Percentiles rank a stretch among this genome's conserved stretches.
Conservation (phyloP, 371 early-diverging fungal genomes). For the Dinochytrium kinnereticum region DNA sequence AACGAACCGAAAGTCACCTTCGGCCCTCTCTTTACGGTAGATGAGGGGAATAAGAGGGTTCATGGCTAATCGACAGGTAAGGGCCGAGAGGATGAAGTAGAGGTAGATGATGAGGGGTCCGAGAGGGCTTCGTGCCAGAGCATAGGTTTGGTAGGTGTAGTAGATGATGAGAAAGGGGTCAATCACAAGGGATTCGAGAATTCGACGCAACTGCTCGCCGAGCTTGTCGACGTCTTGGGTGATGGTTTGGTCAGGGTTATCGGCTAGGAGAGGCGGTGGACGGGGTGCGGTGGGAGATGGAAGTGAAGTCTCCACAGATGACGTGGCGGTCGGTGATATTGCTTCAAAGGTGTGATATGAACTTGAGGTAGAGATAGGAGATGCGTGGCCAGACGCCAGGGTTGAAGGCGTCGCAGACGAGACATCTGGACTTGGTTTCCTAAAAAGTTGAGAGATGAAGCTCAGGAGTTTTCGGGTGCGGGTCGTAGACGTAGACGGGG, state of each 20-base stretch:
- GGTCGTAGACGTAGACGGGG: neutral
- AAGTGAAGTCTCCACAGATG: neutral
- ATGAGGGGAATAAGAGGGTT: conserved; percentile 77
- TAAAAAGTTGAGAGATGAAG: neutral
- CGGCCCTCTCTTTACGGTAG: conserved; percentile 74
- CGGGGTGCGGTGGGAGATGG: neutral
- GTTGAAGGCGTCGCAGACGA: neutral
- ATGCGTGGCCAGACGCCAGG: neutral
- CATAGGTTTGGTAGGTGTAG: conserved; percentile 76
- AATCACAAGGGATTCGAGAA: conserved; percentile 72
- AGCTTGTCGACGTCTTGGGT: conserved; percentile 89
- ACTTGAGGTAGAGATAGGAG: no score
- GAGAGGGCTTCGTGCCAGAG: conserved; percentile 64
- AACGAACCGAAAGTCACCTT: conserved; percentile 77
- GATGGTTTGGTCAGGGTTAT: conserved; percentile 82
- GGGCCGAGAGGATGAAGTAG: conserved; percentile 74
- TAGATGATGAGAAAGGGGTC: conserved; percentile 77
- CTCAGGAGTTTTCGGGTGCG: no score
- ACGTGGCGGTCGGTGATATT: neutral
- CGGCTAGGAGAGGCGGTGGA: conserved; percentile 31
- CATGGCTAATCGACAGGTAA: conserved; percentile 66
- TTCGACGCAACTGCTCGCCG: conserved; percentile 59
- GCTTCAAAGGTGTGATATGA: neutral
- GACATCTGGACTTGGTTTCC: no score
- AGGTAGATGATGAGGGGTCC: conserved; percentile 74